A percentile compares a stretch with the other conserved stretches of the same genome.
Conservation (phyloP, 1,284 basidiomycete genomes). For the Heterobasidion parviporum region DNA sequence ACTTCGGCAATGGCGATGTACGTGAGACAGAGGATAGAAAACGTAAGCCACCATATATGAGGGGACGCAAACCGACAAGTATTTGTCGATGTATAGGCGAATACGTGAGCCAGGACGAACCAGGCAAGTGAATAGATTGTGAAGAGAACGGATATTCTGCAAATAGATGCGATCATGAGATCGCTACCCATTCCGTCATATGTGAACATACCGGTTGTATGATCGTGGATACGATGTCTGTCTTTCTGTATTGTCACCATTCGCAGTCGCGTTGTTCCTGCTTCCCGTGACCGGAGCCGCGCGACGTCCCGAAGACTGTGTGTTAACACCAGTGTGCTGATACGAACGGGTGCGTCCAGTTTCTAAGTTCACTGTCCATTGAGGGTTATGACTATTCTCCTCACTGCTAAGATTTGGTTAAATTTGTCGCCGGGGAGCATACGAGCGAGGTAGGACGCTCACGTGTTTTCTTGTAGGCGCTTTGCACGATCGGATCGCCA, state of each 20-base stretch:
- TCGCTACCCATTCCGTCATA: not conserved
- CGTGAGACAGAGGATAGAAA: conserved; percentile 70
- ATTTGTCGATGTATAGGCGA: conserved; percentile 65
- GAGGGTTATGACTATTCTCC: not conserved
- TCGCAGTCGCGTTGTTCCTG: not conserved
- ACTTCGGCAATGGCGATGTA: conserved; percentile 71
- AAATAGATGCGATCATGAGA: not conserved
- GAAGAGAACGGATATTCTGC: conserved; percentile 41
- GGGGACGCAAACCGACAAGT: conserved; percentile 64
- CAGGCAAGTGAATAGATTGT: conserved; percentile 51
- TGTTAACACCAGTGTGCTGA: not conserved
- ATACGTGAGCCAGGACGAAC: conserved; percentile 72
- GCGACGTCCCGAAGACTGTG: not conserved
- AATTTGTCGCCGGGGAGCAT: not conserved
- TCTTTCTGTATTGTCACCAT: not conserved
- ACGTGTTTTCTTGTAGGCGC: conserved; percentile 19
- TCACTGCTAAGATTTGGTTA: not conserved
- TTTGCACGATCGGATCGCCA: conserved; percentile 40
- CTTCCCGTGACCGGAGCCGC: not conserved
- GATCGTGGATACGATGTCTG: not conserved
- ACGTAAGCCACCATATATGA: conserved; percentile 77
- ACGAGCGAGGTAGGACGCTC: conserved; percentile 20
- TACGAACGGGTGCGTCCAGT: not conserved
- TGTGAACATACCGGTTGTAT: not conserved
- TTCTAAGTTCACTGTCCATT: not conserved